A percentile compares a stretch with the other conserved stretches of the same genome.
phyloP scores from a whole-genome alignment of 352 stramenopile species.

The Phytophthora cactorum region DNA sequence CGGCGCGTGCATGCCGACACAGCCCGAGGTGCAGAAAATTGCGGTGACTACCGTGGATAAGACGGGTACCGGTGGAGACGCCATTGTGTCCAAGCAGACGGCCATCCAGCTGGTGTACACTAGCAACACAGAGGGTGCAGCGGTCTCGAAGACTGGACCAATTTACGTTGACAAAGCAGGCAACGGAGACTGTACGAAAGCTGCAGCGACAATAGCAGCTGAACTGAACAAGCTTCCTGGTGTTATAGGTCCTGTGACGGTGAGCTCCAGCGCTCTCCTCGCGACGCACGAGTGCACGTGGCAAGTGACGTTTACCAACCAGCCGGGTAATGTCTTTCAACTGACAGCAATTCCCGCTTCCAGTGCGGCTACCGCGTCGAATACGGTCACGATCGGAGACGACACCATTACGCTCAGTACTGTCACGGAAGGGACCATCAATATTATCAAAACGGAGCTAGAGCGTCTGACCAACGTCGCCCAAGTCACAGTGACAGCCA shows the following conservation, averaged over 20 bases:
- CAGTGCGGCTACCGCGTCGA: conserved; percentile 40
- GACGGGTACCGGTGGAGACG: conserved; percentile 88
- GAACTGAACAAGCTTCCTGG: conserved; percentile 57
- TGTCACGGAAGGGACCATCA: conserved; percentile 77
- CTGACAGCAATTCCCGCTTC: conserved; percentile 69
- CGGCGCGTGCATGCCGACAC: conserved; percentile 65
- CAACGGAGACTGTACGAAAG: conserved; percentile 83
- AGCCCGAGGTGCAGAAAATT: conserved; percentile 91
- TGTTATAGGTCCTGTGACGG: conserved; percentile 53
- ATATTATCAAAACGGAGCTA: conserved; percentile 96
- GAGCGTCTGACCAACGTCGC: conserved; percentile 91
- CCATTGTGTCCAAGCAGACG: conserved; percentile 84
- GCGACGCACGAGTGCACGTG: conserved; percentile 85
- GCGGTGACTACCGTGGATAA: conserved; percentile 91
- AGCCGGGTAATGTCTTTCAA: conserved; percentile 86
- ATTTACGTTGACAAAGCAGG: conserved; percentile 85
- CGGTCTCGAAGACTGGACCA: conserved; percentile 64
- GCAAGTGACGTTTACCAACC: conserved; percentile 90
- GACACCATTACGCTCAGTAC: conserved; percentile 87
- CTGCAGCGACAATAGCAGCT: conserved; percentile 51
- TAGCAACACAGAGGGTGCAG: conserved; percentile 56
- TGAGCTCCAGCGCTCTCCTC: conserved; percentile 48
- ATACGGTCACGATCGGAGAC: conserved; percentile 64
- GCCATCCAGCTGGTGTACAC: conserved; percentile 91
- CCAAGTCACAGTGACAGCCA: conserved; percentile 86